A percentile compares a stretch with the other conserved stretches of the same genome.
phyloP scores from a whole-genome alignment of 371 early-diverging fungal genomes.

The Chytridium lagenaria region DNA sequence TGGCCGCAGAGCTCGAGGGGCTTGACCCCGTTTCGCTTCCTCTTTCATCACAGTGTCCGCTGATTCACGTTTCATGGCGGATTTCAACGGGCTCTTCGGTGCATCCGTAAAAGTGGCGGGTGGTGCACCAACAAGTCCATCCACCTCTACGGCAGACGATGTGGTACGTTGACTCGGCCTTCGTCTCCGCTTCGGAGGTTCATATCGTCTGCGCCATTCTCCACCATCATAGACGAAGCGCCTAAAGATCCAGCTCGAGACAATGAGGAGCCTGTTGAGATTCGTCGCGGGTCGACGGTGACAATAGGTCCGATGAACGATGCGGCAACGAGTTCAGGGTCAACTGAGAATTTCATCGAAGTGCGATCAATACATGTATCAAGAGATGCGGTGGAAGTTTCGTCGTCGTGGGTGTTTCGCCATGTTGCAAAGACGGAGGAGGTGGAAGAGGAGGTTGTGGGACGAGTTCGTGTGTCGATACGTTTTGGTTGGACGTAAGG shows the following conservation, averaged over 20 bases:
- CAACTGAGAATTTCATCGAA: not conserved
- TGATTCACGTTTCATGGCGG: not conserved
- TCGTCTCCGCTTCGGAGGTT: not conserved
- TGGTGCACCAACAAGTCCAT: not conserved
- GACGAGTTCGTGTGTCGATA: no score
- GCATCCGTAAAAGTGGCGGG: not conserved
- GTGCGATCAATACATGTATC: not conserved
- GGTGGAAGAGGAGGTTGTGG: not conserved
- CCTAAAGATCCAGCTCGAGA: not conserved
- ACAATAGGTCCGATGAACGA: not conserved
- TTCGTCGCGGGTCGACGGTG: not conserved
- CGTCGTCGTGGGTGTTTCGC: no score
- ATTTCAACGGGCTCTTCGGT: not conserved
- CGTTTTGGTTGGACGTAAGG: no score
- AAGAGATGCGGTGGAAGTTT: not conserved
- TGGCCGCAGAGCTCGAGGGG: not conserved
- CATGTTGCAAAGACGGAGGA: not conserved
- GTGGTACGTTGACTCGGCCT: no score
- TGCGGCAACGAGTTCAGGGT: conserved; percentile 6
- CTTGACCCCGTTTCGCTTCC: not conserved
- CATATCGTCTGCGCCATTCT: not conserved
- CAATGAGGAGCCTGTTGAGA: not conserved
- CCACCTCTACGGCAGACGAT: no score
- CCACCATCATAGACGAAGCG: conserved; percentile 1
- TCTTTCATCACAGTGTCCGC: not conserved